Percentiles rank a stretch among this genome's conserved stretches.
These are phyloP conservation scores for Magnusiomyces magnusii DNA, from an alignment of 1,139 yeast species.

Conservation along the genomic window DNA sequence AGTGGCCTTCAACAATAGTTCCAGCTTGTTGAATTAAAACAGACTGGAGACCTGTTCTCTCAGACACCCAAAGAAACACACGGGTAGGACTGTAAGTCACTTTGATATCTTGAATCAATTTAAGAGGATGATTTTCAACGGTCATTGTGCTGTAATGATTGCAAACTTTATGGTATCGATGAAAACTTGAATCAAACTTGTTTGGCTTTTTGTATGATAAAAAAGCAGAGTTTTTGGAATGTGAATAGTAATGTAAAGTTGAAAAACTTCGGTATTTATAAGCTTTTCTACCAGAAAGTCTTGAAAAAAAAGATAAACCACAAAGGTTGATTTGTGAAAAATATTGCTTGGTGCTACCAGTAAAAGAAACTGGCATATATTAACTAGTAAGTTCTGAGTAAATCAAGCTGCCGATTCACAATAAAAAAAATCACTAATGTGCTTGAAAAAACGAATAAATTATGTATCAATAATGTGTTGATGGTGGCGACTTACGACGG, in stretches of 20 bases:
- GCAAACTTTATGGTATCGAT: not conserved
- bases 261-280: not conserved
- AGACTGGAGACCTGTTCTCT: constrained; percentile 74
- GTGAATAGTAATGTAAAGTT: not conserved
- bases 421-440: not conserved
- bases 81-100: constrained; percentile 21
- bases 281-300: not conserved
- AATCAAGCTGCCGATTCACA: too few species aligned
- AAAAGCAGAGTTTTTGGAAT: not conserved
- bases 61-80: constrained; percentile 63
- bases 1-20: constrained; percentile 87
- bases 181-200: not conserved
- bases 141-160: constrained; percentile 1
- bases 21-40: constrained; percentile 72
- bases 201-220: not conserved
- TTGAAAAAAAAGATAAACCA: not conserved
- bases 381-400: not conserved
- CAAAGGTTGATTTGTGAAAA: not conserved
- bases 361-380: not conserved
- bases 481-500: not conserved
- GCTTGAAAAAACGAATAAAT: not conserved
- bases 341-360: not conserved
- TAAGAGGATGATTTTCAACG: constrained; percentile 10
- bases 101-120: constrained; percentile 13
- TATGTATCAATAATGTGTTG: not conserved